phyloP scores from a whole-genome alignment of 192 early-diverging fungal genomes.

The Kappamyces sp. region DNA sequence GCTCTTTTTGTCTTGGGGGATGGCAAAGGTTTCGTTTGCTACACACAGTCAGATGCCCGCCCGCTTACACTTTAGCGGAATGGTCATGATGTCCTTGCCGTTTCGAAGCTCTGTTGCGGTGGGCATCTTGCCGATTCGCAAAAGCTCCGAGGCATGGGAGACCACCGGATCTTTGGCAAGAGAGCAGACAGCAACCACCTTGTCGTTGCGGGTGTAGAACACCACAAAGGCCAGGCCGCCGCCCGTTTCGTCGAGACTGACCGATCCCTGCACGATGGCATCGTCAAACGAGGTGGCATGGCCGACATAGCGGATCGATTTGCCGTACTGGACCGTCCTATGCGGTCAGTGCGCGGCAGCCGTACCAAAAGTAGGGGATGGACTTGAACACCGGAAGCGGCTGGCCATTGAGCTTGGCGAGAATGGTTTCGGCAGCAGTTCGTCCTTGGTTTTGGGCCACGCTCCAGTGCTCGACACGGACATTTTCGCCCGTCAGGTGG shows the following conservation, averaged over 20 bases:
- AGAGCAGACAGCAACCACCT: constrained; percentile 21
- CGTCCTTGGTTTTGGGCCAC: constrained; percentile 37
- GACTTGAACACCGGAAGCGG: constrained; percentile 30
- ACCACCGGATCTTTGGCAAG: constrained; percentile 25
- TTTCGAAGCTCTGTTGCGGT: constrained; percentile 12
- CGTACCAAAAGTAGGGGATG: constrained; percentile 50
- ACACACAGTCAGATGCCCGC: not conserved
- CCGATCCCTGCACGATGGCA: constrained; percentile 18
- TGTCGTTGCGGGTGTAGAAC: constrained; percentile 16
- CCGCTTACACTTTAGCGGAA: constrained; percentile 18
- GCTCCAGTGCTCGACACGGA: constrained; percentile 55
- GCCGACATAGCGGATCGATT: constrained; percentile 49
- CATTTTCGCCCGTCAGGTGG: constrained; percentile 32
- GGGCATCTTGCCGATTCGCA: constrained; percentile 24
- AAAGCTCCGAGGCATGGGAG: constrained; percentile 21
- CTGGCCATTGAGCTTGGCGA: constrained; percentile 26
- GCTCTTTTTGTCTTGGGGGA: constrained; percentile 1
- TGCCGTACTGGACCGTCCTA: constrained; percentile 47
- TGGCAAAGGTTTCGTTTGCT: constrained; percentile 13
- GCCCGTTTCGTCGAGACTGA: constrained; percentile 16
- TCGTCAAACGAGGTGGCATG: constrained; percentile 49
- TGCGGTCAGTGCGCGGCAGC: not conserved
- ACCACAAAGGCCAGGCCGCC: constrained; percentile 19
- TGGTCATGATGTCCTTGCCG: constrained; percentile 18
- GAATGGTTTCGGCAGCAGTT: constrained; percentile 22